Evolutionary conservation across 768 basidiomycete genomes (phyloP).

Genomic region (Ramaria rubella): DNA sequence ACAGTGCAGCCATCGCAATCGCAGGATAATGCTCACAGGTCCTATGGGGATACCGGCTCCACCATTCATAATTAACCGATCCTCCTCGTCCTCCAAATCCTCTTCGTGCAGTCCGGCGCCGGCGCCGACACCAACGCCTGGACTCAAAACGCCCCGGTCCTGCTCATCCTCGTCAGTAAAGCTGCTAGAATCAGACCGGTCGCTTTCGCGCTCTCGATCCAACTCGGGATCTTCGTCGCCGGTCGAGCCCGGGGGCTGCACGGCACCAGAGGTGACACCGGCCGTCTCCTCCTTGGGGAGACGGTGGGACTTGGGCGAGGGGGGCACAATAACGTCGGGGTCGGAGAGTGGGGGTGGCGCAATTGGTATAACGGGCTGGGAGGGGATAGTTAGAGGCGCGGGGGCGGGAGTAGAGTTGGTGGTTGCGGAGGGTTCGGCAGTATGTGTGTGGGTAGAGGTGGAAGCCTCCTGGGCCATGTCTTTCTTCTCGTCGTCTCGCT

Average conservation of each 20-base stretch:
- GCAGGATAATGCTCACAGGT: slow-evolving; percentile 49
- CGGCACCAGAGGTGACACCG: slow-evolving; percentile 85
- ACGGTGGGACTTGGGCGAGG: slow-evolving; percentile 25
- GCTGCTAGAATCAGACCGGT: slow-evolving; percentile 59
- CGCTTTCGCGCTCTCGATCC: slow-evolving; percentile 42
- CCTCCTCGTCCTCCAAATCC: slow-evolving; percentile 77
- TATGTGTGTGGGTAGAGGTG: background rate
- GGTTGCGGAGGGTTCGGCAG: background rate
- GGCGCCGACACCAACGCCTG: background rate
- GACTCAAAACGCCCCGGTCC: slow-evolving; percentile 35
- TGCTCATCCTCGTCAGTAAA: slow-evolving; percentile 65
- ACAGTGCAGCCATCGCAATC: background rate
- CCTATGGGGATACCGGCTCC: slow-evolving; percentile 95
- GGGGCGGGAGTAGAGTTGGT: background rate
- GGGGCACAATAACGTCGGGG: slow-evolving; percentile 11
- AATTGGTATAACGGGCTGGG: background rate
- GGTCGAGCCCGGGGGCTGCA: slow-evolving; percentile 83
- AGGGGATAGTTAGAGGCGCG: background rate
- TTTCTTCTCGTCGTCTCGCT: slow-evolving; percentile 5
- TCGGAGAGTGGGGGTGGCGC: slow-evolving; percentile 34
- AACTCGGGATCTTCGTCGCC: slow-evolving; percentile 34
- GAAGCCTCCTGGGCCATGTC: background rate
- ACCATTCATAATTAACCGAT: slow-evolving; percentile 79
- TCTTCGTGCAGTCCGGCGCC: slow-evolving; percentile 43
- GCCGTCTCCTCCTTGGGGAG: slow-evolving; percentile 71